A percentile compares a stretch with the other conserved stretches of the same genome.
These are phyloP conservation scores for Trichomonas vaginalis DNA, from an alignment of 208 protist genomes.

Conservation along the genomic window DNA sequence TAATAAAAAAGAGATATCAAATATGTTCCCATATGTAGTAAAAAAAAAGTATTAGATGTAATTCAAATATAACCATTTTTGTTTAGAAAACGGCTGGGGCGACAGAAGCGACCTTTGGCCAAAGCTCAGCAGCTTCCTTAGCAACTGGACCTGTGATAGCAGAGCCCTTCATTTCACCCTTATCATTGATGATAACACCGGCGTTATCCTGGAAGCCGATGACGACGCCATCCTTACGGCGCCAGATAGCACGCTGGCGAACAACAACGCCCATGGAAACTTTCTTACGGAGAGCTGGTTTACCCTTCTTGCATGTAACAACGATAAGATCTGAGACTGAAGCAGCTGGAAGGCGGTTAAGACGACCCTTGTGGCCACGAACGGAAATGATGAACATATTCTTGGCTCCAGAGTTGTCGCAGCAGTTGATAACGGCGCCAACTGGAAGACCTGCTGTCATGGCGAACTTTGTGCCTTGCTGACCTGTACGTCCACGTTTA, in stretches of 20 bases:
- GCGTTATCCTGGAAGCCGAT: constrained; percentile 99
- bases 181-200: constrained; percentile 97
- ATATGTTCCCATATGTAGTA: too few relatives aligned
- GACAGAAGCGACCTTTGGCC: constrained; percentile 90
- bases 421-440: constrained; percentile 94
- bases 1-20: too few relatives aligned
- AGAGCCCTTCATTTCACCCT: constrained; percentile 98
- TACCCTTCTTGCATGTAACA: constrained; percentile 98
- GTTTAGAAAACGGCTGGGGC: constrained; percentile 78
- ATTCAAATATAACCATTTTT: background rate
- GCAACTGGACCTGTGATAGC: constrained; percentile 94
- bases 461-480: constrained; percentile 75
- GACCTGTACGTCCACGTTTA: constrained; percentile 36
- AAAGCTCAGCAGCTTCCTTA: constrained; percentile 98
- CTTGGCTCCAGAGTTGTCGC: constrained; percentile 99
- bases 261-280: constrained; percentile 45
- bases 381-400: constrained; percentile 98
- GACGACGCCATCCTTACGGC: constrained; percentile 83
- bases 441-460: constrained; percentile 91
- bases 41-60: background rate
- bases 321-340: constrained; percentile 94
- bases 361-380: constrained; percentile 80
- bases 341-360: constrained; percentile 91
- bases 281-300: constrained; percentile 98
- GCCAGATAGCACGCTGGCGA: constrained; percentile 93